Conservation (phyloP, 176 grass and related monocot genomes). For the Hordeum marinum region DNA sequence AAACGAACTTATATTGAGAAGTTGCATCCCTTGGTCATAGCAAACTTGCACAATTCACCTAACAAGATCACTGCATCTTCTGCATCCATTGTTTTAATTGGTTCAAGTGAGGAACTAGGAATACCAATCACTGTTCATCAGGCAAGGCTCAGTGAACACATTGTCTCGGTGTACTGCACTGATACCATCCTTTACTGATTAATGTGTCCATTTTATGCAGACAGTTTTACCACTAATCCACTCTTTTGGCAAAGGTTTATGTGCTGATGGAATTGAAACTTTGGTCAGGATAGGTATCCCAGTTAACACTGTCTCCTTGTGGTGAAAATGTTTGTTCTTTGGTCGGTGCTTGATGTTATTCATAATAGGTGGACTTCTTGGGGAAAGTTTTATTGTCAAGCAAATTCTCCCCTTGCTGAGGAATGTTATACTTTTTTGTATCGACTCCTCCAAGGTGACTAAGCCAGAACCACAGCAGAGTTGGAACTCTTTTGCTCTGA, state of each 20-base stretch:
- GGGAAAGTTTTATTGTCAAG: conserved; percentile 70
- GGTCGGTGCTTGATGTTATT: conserved; percentile 12
- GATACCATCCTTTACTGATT: conserved; percentile 24
- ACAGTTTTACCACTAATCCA: conserved; percentile 81
- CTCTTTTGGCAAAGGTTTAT: conserved; percentile 90
- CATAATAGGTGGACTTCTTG: conserved; percentile 72
- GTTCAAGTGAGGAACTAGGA: conserved; percentile 93
- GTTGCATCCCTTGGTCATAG: conserved; percentile 67
- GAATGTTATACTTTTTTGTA: conserved; percentile 59
- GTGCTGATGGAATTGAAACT: conserved; percentile 77
- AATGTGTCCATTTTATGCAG: conserved; percentile 45
- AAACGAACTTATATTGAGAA: conserved; percentile 86
- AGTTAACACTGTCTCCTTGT: conserved; percentile 14
- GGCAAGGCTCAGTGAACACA: conserved; percentile 36
- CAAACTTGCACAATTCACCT: conserved; percentile 74
- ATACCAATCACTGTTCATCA: conserved; percentile 93
- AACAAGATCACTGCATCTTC: conserved; percentile 71
- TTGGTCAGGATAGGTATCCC: conserved; percentile 91
- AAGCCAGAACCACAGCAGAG: conserved; percentile 71
- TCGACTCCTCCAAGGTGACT: conserved; percentile 54
- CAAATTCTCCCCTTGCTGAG: conserved; percentile 81
- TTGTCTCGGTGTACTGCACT: background rate
- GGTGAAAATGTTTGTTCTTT: conserved; percentile 7
- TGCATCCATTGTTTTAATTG: conserved; percentile 77
- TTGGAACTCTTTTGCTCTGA: conserved; percentile 66